These are phyloP conservation scores for Candida mesenterica DNA, from an alignment of 1,139 yeast genomes.

Conservation along the genomic window DNA sequence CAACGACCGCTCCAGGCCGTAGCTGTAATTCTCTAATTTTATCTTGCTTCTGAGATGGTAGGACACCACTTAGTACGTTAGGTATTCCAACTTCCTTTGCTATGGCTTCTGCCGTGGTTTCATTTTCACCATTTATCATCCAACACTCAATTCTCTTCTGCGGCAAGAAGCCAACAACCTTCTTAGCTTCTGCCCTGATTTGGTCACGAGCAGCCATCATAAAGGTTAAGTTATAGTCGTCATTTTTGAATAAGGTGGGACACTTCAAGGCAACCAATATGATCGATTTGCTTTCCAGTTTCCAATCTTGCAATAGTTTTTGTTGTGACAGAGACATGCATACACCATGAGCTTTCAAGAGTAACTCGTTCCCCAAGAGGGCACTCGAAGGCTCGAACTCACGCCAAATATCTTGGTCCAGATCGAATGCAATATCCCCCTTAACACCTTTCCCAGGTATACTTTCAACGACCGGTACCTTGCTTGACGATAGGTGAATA, in stretches of 20 bases:
- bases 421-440: constrained; percentile 36
- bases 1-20: constrained; percentile 36
- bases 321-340: constrained; percentile 24
- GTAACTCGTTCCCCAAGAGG: constrained; percentile 64
- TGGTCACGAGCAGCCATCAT: constrained; percentile 64
- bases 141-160: constrained; percentile 54
- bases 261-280: constrained; percentile 51
- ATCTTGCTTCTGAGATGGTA: constrained; percentile 70
- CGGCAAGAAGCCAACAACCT: constrained; percentile 49
- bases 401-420: constrained; percentile 25
- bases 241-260: constrained; percentile 23
- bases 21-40: constrained; percentile 55
- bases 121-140: constrained; percentile 75
- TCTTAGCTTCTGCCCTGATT: constrained; percentile 58
- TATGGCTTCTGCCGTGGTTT: constrained; percentile 63
- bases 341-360: constrained; percentile 46
- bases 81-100: constrained; percentile 64
- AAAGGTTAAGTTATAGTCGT: constrained; percentile 38
- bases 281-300: constrained; percentile 60
- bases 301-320: constrained; percentile 50
- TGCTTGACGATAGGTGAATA: constrained; percentile 29
- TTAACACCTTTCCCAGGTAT: constrained; percentile 59
- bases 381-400: constrained; percentile 36
- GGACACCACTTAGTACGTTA: constrained; percentile 67
- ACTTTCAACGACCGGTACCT: constrained; percentile 49